Percentiles rank a stretch among this genome's conserved stretches.
These are phyloP conservation scores for Stygiomarasmius scandens DNA, from an alignment of 1,284 basidiomycete genomes.

Conservation along the genomic window DNA sequence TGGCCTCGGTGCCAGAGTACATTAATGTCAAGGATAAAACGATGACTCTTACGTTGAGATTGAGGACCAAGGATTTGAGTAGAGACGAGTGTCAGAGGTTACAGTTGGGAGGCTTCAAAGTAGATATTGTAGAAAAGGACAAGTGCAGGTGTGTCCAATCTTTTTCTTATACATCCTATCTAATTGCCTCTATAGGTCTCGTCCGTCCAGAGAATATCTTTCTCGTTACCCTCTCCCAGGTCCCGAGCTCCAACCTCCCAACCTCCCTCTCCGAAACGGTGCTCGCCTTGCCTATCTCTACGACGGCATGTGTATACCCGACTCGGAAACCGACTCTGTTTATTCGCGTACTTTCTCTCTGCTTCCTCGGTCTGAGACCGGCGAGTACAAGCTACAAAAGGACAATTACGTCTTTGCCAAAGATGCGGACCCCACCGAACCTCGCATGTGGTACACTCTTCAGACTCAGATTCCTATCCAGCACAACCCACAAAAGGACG, in stretches of 20 bases:
- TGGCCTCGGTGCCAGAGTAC: conserved; percentile 61
- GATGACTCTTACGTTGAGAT: conserved; percentile 58
- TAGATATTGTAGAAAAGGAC: conserved; percentile 65
- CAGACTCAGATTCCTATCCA: conserved; percentile 55
- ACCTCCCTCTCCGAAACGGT: conserved; percentile 51
- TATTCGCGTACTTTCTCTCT: conserved; percentile 53
- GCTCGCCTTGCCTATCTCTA: conserved; percentile 58
- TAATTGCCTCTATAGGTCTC: conserved; percentile 36
- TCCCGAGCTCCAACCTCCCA: conserved; percentile 60
- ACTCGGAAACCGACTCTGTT: conserved; percentile 27
- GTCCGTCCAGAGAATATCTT: conserved; percentile 41
- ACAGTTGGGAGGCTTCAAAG: conserved; percentile 53
- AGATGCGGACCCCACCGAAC: conserved; percentile 29
- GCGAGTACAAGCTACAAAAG: conserved; percentile 47
- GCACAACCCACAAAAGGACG: conserved; percentile 26
- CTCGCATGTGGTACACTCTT: conserved; percentile 63
- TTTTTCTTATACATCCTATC: background rate
- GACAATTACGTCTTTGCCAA: conserved; percentile 48
- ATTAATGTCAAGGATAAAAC: conserved; percentile 45
- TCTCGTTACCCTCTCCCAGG: conserved; percentile 55
- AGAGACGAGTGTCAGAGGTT: conserved; percentile 51
- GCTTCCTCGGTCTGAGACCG: conserved; percentile 45
- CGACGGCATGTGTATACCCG: conserved; percentile 50
- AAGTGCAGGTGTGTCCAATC: conserved; percentile 55
- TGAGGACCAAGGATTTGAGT: conserved; percentile 58